Base-by-base conservation (phyloP, 2,329 filamentous ascomycete species). In the Xylariaceae sp. region DNA sequence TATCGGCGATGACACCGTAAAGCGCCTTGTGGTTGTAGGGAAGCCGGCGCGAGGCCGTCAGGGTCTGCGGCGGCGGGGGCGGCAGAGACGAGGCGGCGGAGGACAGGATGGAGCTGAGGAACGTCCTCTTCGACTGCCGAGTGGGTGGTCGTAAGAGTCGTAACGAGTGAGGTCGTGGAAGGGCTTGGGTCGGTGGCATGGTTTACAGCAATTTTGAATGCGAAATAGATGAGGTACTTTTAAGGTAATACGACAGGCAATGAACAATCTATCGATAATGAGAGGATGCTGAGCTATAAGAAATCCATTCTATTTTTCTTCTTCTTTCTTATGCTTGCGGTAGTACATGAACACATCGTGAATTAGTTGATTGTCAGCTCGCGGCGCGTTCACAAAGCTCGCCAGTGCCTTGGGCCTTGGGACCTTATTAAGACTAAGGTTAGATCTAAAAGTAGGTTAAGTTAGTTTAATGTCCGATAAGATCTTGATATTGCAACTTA, bases 1-100 rank as follows among this genome's bases (percentile, higher is more conserved):
- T 81, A 63, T 96, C 88, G 65, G 88, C 81, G 61, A 98, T 89
- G 38, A 96, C 75, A 50, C 73, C 71, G 76, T 92, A 98, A 52
- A 98, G 80, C 2, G 78, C 70, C 4, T 64, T 55, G 21, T 79
- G 69, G 1, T 81, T 67, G 69, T 94, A 94, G 11, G 85, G 84
- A 11, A 97, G 81, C 3, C 74, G 83, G 45, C 88, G 84, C 14
- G 74, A 72, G 9, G 88, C 88, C 36, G 75, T 78, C 41, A 97
- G 73, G 48, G 69, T 77, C 57, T 89, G 85, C 5, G 61, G 29
- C 62, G 46, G 40, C 3, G 34, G 27, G 28, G 43, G 44, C 32
- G 43, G 37, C 50, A 44, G 57, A 40, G 52, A 51, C 45, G 47
- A 24, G 23, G 43, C 16, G 16, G 59, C n/a, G n/a, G 44, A 57